Base-by-base conservation (phyloP, 2,329 filamentous ascomycete species). In the Epichloe brachyelytri region DNA sequence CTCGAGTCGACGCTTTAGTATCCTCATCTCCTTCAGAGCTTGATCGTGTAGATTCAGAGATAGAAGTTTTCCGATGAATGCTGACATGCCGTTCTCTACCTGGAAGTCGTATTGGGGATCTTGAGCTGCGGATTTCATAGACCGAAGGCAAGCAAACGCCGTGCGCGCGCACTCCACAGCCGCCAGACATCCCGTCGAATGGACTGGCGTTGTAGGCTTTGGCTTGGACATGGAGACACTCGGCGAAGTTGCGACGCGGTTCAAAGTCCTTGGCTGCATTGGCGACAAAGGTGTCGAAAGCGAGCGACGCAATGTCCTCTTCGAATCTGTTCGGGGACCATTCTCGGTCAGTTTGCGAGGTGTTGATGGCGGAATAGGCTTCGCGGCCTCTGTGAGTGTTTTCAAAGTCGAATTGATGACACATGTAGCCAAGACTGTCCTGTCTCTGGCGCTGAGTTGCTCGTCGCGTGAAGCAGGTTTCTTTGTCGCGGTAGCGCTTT, bases 331-430 rank as follows among this genome's bases (percentile, higher is more conserved):
- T 59, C 72, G 62, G 45, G 55, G 58, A 22, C 50, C 48, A 33
- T 68, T 67, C 43, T 67, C 63, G 38, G 66, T 63, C 53, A 54
- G 63, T 40, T 64, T 63, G n/a, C 59, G 58, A 7, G 67, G 60
- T 14, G 66, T 62, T 2, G 64, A 50, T 4, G 59, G 55, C 1
- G 65, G 56, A 3, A 67, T 54, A 2, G 70, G 65, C 62, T 82
- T 88, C 19, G 80, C 72, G 0, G 80, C 80, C 51, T 86, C 81
- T n/a, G 76, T 75, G 3, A 91, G 73, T 10, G 77, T 74, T 60
- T 86, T 88, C 39, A 90, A 71, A 1, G 82, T 75, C 6, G 73
- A 71, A 62, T 90, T 91, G 59, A 88, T 79, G 37, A 88, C 73
- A 54, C 88, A 79, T 0, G 85, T 88, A 12, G 86, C 85, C 37